Evolutionary conservation across 371 early-diverging fungal species (phyloP), one percentile per base, ranked within the genome.

Genomic region (Sporodiniella umbellata): DNA sequence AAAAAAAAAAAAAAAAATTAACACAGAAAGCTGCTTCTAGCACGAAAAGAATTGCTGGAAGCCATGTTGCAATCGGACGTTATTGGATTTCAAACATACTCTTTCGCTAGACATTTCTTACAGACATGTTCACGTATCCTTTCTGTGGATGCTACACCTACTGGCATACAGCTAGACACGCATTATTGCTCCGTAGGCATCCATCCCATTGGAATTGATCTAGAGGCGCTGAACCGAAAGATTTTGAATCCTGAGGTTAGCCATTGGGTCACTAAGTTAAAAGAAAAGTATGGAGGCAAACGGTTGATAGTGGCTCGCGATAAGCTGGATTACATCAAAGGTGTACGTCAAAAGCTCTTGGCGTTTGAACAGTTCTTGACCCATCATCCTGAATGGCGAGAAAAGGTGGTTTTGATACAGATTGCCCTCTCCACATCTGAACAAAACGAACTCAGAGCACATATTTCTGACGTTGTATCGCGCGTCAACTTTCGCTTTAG

Each of bases 401-500:
- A 82, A 18, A 84, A 93, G 58, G 92, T 73, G 4, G 85, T 88
- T 4, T 63, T 88, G 28, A 84, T 89, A 28, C 89, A 89, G 51
- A 83, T 89, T 14, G 83, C 85, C 0, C 54, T 74, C 4, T 86
- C 86, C 1, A 76, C 90, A 40, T 80, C 87, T 18, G 84, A 88
- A 44, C 77, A 80, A 35, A 81, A 81, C 56, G 82, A 84, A 59
- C 58, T 89, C 2, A 88, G 93, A 50, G 76, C 88, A 21, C 88
- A 90, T 60, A 81, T 98, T 15, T 88, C 91, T 1, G 92, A 93
- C 58, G 75, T 92, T 8, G 92, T 94, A 4, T 80, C 90, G 5
- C 77, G 89, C 19, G 89, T 96, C 60, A 99, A 99, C 72, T 89
- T 95, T 49, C 87, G 70, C 56, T 95, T 87, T 63, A 97, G 99